Base-by-base conservation (phyloP, 192 early-diverging fungal species). In the Cetraspora pellucida region DNA sequence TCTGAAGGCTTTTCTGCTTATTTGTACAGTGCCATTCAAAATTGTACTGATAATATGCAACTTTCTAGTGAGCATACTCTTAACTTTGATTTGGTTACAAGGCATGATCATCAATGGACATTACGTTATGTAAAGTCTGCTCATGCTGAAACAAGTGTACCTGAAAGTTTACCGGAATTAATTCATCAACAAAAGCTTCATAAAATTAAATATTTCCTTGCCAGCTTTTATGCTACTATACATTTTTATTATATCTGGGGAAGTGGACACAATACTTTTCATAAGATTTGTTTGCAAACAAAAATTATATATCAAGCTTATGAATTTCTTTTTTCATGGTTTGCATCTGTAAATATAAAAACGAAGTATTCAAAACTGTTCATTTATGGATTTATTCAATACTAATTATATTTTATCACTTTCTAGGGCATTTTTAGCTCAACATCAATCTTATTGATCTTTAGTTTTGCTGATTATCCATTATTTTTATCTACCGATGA, bases 161-260 rank as follows among this genome's bases (percentile, higher is more conserved):
- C 94, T 5, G 82, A 88, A 50, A 76, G 81, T 2, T 84, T 94
- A 31, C 89, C 92, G 37, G 97, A 98, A 83, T 92, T 98, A 59
- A 96, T 99, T 68, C 95, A 94, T 44, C 97, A 99, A 86, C 89
- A 96, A 77, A 90, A 96, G 59, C 91, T 96, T 82, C 98, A 97
- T 96, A 89, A 93, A 72, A 95, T 95, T 84, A 95, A 95, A 47
- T 94, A 93, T 8, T 95, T 95, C 87, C 97, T 98, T 83, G 96
- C 96, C 2, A 89, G 90, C 30, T 87, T 98, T 63, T 95, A 96
- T 85, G 93, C 95, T 16, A 80, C 93, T 57, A 84, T 82, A 9
- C 89, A 96, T 82, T 94, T 87, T 83, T 87, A 84, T 79, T 85
- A 88, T 69, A 91, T 98, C 78, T 93, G 92, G 83, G 80, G 88